A percentile compares a stretch with the other conserved stretches of the same genome.
phyloP scores from a whole-genome alignment of 306 rosid genomes.

The Vigna trinervia region DNA sequence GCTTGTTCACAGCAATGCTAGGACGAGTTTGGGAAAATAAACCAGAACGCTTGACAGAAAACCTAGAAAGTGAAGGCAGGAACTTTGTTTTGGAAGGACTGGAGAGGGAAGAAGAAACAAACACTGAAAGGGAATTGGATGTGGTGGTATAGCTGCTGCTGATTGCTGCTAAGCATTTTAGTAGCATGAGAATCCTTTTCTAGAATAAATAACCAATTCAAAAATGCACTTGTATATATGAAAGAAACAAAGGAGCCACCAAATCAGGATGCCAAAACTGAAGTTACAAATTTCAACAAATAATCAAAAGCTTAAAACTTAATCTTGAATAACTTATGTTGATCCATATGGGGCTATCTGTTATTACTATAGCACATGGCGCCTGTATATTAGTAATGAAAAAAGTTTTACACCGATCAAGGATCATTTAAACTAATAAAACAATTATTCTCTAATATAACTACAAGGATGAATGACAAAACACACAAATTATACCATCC shows the following conservation, averaged over 20 bases:
- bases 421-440: background rate
- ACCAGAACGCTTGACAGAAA: constrained; percentile 48
- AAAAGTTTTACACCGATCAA: background rate
- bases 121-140: constrained; percentile 47
- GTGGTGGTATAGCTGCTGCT: constrained; percentile 49
- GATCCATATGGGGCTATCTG: background rate
- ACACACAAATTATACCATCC: background rate
- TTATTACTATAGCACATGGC: background rate
- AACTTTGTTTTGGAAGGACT: constrained; percentile 50
- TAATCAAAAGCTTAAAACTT: background rate
- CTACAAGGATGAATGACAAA: background rate
- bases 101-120: constrained; percentile 47
- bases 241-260: background rate
- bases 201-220: constrained; percentile 22
- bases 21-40: constrained; percentile 53
- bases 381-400: constrained; percentile 1
- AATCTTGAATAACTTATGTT: background rate
- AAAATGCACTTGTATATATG: constrained; percentile 17
- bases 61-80: constrained; percentile 56
- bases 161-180: constrained; percentile 57
- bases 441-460: background rate
- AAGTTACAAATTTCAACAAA: constrained; percentile 22
- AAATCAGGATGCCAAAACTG: constrained; percentile 13
- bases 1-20: constrained; percentile 40
- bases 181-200: constrained; percentile 47